A percentile compares a stretch with the other conserved stretches of the same genome.
phyloP scores from a whole-genome alignment of 192 early-diverging fungal species.

The Podila minutissima region DNA sequence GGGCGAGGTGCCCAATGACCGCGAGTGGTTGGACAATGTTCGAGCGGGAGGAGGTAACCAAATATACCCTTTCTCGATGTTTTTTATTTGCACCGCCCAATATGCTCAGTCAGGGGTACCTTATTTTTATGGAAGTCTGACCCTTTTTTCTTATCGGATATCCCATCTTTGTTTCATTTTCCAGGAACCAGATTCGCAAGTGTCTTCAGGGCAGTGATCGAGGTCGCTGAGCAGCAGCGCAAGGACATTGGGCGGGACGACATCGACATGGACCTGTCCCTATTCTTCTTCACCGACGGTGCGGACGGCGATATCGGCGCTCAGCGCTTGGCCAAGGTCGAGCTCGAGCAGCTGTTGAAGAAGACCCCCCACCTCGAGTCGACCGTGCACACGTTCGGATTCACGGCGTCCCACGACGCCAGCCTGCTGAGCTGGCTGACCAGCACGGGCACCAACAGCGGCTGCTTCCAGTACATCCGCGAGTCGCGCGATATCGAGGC shows the following conservation, averaged over 20 bases:
- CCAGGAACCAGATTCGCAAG: constrained; percentile 46
- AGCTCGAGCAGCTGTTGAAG: constrained; percentile 10
- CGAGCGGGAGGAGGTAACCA: constrained; percentile 42
- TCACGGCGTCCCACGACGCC: constrained; percentile 48
- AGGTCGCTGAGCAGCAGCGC: constrained; percentile 1
- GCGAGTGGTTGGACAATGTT: constrained; percentile 21
- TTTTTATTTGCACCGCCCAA: constrained; percentile 10
- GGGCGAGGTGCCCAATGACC: constrained; percentile 13
- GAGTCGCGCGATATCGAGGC: constrained; percentile 26
- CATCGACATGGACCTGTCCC: constrained; percentile 24
- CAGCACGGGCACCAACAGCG: constrained; percentile 41
- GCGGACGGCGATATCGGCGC: constrained; percentile 2
- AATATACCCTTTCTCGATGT: not conserved
- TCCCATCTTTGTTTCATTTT: not conserved
- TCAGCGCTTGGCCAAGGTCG: not conserved
- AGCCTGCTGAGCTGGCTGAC: constrained; percentile 54
- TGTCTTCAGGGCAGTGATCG: constrained; percentile 33
- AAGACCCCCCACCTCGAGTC: constrained; percentile 15
- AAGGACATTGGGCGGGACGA: not conserved
- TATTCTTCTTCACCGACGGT: constrained; percentile 58
- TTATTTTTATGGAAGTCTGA: not conserved
- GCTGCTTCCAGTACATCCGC: constrained; percentile 55
- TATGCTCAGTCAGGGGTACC: not conserved
- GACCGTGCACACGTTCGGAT: constrained; percentile 53
- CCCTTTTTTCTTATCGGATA: not conserved